Evolutionary conservation across 2,329 filamentous ascomycete genomes (phyloP).

Genomic region (Colletotrichum filicis): DNA sequence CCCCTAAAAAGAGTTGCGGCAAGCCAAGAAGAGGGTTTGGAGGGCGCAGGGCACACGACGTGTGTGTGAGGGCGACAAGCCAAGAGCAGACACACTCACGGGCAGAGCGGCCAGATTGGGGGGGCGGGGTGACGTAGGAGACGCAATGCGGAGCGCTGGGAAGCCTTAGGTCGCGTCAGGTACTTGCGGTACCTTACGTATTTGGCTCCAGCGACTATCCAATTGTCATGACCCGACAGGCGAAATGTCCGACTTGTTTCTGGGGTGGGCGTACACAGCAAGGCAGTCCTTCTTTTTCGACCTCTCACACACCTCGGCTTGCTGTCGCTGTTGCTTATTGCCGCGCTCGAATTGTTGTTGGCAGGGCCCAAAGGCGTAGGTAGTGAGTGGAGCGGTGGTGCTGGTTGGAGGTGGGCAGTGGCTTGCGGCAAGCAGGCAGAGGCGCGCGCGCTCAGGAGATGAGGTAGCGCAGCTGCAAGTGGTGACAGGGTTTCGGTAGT

Average conservation of each 20-base stretch:
- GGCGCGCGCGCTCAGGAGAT: slow-evolving; percentile 14
- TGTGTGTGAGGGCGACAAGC: slow-evolving; percentile 16
- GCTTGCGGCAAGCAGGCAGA: slow-evolving; percentile 22
- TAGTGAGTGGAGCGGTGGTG: neutral
- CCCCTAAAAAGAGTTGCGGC: slow-evolving; percentile 36
- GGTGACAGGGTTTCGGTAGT: slow-evolving; percentile 14
- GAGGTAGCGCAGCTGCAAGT: slow-evolving; percentile 19
- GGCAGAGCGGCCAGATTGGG: slow-evolving; percentile 24
- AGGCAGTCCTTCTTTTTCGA: neutral
- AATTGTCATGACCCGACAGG: slow-evolving; percentile 12
- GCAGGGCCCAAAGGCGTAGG: neutral
- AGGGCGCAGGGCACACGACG: slow-evolving; percentile 23
- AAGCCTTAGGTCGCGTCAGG: slow-evolving; percentile 11
- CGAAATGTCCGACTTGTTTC: neutral
- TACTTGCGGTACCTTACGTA: slow-evolving; percentile 26
- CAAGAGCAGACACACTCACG: slow-evolving; percentile 21
- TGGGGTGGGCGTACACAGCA: neutral
- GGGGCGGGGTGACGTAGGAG: slow-evolving; percentile 33
- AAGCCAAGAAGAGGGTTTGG: slow-evolving; percentile 32
- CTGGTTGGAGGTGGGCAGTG: slow-evolving; percentile 4
- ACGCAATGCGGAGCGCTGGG: slow-evolving; percentile 27
- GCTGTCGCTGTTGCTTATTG: neutral
- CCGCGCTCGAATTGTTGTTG: neutral
- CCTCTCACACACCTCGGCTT: neutral
- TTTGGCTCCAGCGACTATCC: slow-evolving; percentile 21